Conservation (phyloP, 2,329 filamentous ascomycete genomes). For the Ophiostoma piceae region DNA sequence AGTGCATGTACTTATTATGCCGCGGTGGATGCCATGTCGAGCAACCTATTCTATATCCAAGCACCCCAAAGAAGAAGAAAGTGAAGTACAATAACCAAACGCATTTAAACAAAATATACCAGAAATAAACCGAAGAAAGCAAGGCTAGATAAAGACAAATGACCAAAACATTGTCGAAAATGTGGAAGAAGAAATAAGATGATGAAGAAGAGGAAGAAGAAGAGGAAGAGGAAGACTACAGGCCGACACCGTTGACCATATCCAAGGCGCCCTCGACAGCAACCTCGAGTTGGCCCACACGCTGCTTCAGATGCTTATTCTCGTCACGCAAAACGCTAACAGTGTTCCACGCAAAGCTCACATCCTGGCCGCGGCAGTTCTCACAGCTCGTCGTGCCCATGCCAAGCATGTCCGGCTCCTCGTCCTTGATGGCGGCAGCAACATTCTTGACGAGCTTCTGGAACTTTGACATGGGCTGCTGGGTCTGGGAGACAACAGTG, state of each 20-base stretch:
- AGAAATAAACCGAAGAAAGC: background rate
- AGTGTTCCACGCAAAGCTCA: constrained; percentile 60
- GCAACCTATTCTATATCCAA: constrained; percentile 1
- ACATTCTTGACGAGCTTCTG: constrained; percentile 47
- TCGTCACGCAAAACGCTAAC: constrained; percentile 57
- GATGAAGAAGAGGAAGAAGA: background rate
- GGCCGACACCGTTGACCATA: constrained; percentile 51
- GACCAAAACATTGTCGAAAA: background rate
- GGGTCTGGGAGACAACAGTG: constrained; percentile 24
- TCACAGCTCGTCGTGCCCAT: constrained; percentile 37
- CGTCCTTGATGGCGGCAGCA: constrained; percentile 34
- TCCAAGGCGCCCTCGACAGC: constrained; percentile 59
- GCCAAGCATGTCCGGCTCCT: constrained; percentile 26
- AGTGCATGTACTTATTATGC: background rate
- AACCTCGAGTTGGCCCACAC: constrained; percentile 54
- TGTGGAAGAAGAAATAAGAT: background rate
- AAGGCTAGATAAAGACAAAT: background rate
- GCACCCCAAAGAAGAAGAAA: background rate
- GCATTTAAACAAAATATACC: background rate
- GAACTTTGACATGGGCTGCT: constrained; percentile 42
- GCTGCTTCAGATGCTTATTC: constrained; percentile 56
- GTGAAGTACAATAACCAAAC: background rate
- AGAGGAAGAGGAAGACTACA: constrained; percentile 33
- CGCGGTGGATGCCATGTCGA: background rate
- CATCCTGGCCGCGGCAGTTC: constrained; percentile 55